These are phyloP conservation scores for Flammula alnicola DNA, from an alignment of 1,284 basidiomycete genomes.

Conservation along the genomic window DNA sequence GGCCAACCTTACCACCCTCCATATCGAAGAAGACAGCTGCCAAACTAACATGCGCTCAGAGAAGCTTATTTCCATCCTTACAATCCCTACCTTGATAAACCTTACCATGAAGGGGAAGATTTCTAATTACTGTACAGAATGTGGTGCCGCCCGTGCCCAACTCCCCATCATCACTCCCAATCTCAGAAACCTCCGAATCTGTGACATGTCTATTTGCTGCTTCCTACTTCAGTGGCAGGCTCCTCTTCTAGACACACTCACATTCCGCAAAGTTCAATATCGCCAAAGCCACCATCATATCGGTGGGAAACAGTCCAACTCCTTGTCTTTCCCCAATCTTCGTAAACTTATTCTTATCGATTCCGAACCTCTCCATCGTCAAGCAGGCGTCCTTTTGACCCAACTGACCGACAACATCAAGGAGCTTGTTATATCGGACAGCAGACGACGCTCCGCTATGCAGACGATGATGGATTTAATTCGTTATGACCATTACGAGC, in stretches of 20 bases:
- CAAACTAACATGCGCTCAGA: background rate
- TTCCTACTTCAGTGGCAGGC: background rate
- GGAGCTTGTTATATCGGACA: slow-evolving; percentile 2
- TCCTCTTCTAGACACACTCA: slow-evolving; percentile 5
- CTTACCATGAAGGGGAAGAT: slow-evolving; percentile 1
- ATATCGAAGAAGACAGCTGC: background rate
- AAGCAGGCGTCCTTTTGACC: background rate
- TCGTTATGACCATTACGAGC: background rate
- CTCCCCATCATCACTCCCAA: background rate
- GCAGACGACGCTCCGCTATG: background rate
- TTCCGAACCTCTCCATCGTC: background rate
- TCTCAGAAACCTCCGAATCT: background rate
- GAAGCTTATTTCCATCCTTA: background rate
- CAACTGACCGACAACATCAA: slow-evolving; percentile 2
- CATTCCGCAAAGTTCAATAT: background rate
- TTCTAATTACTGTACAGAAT: background rate
- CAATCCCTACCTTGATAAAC: background rate
- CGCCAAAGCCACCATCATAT: background rate
- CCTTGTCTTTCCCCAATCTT: slow-evolving; percentile 3
- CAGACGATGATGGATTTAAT: background rate
- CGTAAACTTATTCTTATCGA: slow-evolving; percentile 2
- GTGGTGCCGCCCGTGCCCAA: background rate
- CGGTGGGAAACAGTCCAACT: background rate
- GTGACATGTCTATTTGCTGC: background rate
- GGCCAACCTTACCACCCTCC: background rate